A percentile compares a stretch with the other conserved stretches of the same genome.
phyloP scores from a whole-genome alignment of 1,284 basidiomycete species.

The Rhodotorula sp. region DNA sequence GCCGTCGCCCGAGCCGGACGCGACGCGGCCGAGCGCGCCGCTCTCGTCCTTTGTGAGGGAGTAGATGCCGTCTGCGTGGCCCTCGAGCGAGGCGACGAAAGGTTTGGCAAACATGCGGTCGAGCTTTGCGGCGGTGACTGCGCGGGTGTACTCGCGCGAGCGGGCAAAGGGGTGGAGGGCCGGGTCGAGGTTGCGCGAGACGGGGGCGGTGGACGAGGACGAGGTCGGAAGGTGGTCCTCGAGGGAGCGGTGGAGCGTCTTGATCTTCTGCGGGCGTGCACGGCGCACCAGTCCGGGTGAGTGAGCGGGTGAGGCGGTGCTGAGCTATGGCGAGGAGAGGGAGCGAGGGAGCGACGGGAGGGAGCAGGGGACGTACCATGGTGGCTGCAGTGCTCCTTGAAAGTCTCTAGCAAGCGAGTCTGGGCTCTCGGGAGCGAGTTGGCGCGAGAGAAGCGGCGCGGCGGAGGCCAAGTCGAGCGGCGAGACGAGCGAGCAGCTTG shows the following conservation, averaged over 20 bases:
- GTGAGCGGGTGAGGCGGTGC: not conserved
- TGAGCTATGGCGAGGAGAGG: not conserved
- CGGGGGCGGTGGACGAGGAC: slow-evolving; percentile 76
- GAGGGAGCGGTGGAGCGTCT: slow-evolving; percentile 80
- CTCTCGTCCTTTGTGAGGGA: slow-evolving; percentile 73
- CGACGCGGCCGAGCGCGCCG: slow-evolving; percentile 71
- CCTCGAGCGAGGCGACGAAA: slow-evolving; percentile 85
- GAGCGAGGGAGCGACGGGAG: not conserved
- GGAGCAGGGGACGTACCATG: not conserved
- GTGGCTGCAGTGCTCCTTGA: too few species aligned
- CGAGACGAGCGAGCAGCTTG: too few species aligned
- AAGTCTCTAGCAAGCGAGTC: too few species aligned
- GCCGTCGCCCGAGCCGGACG: slow-evolving; percentile 95
- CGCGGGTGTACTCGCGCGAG: slow-evolving; percentile 88
- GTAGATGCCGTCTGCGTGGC: slow-evolving; percentile 95
- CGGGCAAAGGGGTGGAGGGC: slow-evolving; percentile 91
- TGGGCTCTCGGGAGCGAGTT: too few species aligned
- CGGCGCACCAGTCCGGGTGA: too few species aligned
- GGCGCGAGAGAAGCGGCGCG: too few species aligned
- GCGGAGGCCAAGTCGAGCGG: too few species aligned
- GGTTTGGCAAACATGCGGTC: slow-evolving; percentile 97
- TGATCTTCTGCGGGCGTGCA: slow-evolving; percentile 68
- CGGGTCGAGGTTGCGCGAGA: slow-evolving; percentile 89
- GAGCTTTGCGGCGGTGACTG: slow-evolving; percentile 93
- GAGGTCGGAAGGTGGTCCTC: slow-evolving; percentile 65